These are phyloP conservation scores for Coniochaeta sp. DNA, from an alignment of 2,329 filamentous ascomycete species.

Conservation along the genomic window DNA sequence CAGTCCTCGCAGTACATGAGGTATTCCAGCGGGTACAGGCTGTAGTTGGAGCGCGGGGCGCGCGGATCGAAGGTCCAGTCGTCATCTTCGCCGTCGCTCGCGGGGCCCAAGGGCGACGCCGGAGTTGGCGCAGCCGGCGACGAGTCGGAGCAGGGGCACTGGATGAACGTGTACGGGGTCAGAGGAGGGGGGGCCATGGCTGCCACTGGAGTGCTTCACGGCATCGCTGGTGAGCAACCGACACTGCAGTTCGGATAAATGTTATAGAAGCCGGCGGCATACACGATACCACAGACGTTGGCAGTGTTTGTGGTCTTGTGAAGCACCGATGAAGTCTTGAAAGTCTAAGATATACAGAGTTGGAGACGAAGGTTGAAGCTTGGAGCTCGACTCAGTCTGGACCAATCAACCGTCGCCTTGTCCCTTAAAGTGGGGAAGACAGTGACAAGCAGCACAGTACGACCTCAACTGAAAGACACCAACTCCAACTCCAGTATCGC, in stretches of 20 bases:
- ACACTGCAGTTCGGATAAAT: background rate
- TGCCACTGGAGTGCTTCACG: background rate
- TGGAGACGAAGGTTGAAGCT: no score
- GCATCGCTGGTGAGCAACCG: background rate
- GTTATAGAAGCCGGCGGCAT: background rate
- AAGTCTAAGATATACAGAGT: no score
- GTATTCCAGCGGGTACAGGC: constrained; percentile 86
- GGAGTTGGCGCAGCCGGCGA: constrained; percentile 19
- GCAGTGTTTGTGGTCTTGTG: no score
- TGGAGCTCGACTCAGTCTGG: no score
- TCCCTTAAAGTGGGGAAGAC: no score
- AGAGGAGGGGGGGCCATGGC: constrained; percentile 42
- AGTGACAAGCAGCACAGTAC: no score
- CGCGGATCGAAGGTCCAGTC: constrained; percentile 81
- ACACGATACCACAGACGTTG: no score
- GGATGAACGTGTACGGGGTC: constrained; percentile 58
- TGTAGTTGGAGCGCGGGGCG: constrained; percentile 79
- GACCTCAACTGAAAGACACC: no score
- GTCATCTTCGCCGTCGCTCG: constrained; percentile 53
- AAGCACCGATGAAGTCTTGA: no score
- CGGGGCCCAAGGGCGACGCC: constrained; percentile 6
- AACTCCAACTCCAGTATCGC: no score
- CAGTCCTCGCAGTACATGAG: constrained; percentile 97
- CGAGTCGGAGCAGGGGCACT: constrained; percentile 56
- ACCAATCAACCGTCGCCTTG: no score